Conservation (phyloP, 148 eudicot species). For the Suaeda aralocaspica region DNA sequence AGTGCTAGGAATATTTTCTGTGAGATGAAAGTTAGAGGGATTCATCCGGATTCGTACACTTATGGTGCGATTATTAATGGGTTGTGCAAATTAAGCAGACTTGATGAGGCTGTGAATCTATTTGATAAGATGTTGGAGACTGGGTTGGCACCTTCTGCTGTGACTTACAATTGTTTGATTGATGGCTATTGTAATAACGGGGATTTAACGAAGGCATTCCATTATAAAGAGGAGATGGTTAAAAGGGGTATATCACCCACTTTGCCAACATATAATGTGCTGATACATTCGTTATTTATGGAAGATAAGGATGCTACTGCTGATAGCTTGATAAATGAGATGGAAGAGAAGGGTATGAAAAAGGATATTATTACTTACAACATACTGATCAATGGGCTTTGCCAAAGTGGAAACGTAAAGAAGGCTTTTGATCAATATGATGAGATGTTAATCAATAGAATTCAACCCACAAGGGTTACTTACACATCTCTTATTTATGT, state of each 20-base stretch:
- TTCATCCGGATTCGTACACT: conserved; percentile 63
- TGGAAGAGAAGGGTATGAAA: conserved; percentile 45
- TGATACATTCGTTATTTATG: conserved; percentile 59
- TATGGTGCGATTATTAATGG: conserved; percentile 50
- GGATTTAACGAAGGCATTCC: conserved; percentile 51
- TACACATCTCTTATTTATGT: conserved; percentile 74
- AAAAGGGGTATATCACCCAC: conserved; percentile 42
- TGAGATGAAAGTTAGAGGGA: conserved; percentile 51
- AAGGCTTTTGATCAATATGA: conserved; percentile 55
- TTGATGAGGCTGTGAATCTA: conserved; percentile 45
- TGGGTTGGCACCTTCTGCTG: conserved; percentile 47
- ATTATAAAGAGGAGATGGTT: conserved; percentile 55
- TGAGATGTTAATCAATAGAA: conserved; percentile 52
- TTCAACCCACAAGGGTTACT: conserved; percentile 60
- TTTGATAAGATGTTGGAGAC: conserved; percentile 42
- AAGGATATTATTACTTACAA: conserved; percentile 60
- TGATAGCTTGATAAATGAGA: conserved; percentile 52
- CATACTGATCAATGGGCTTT: conserved; percentile 62
- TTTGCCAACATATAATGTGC: conserved; percentile 59
- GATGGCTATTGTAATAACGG: conserved; percentile 60
- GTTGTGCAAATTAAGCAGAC: conserved; percentile 48
- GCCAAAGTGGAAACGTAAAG: conserved; percentile 50
- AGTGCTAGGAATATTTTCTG: conserved; percentile 42
- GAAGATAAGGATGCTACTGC: conserved; percentile 48
- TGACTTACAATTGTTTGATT: conserved; percentile 62